Evolutionary conservation across 768 basidiomycete genomes (phyloP).

Genomic region (Lentinus brumalis): DNA sequence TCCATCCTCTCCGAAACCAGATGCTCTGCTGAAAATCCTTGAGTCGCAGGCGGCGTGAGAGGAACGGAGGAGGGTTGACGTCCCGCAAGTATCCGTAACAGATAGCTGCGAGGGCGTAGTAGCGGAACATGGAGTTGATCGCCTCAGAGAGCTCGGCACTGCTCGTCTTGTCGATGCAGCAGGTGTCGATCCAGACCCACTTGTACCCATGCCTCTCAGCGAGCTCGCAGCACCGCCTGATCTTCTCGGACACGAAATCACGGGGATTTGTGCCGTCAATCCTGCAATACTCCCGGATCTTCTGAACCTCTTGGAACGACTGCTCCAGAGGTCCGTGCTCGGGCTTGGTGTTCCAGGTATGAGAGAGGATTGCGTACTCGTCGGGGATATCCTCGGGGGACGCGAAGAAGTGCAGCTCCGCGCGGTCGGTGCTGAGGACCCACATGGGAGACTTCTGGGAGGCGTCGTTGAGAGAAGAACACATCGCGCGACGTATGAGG

Average conservation of each 20-base stretch:
- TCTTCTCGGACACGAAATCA: not conserved
- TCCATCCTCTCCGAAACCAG: not conserved
- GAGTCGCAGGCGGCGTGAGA: too few species aligned
- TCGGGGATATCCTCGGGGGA: not conserved
- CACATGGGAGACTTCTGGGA: not conserved
- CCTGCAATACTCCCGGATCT: not conserved
- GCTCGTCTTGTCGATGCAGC: constrained; percentile 1
- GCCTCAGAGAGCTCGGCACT: not conserved
- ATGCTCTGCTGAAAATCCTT: too few species aligned
- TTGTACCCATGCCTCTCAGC: not conserved
- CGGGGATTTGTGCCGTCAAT: too few species aligned
- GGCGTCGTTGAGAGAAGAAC: too few species aligned
- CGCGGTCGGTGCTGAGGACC: not conserved
- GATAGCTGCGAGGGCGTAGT: not conserved
- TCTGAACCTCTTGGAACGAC: not conserved
- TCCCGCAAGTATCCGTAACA: not conserved
- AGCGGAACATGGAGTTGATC: constrained; percentile 2
- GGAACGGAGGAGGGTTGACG: too few species aligned
- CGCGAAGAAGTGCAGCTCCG: constrained; percentile 1
- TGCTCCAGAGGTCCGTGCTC: not conserved
- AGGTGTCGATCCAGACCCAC: not conserved
- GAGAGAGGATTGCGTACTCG: not conserved
- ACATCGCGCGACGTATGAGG: too few species aligned
- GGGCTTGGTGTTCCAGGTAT: not conserved
- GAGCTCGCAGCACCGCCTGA: not conserved